Percentiles rank a stretch among this genome's conserved stretches.
phyloP scores from a whole-genome alignment of 768 basidiomycete species.

The Macrolepiota dolichaula region DNA sequence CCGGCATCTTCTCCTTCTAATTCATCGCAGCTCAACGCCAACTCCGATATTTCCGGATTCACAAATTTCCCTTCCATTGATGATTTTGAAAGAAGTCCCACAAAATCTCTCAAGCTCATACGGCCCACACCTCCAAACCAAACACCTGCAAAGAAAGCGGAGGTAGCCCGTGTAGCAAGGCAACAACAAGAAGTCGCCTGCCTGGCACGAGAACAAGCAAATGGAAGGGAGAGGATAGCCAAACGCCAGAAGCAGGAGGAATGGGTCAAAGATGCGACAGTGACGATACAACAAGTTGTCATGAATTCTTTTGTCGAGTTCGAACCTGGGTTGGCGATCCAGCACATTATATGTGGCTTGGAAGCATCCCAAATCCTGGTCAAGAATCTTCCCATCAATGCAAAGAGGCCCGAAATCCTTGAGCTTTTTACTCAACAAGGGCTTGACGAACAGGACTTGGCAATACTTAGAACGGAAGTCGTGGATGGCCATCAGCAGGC shows the following conservation, averaged over 20 bases:
- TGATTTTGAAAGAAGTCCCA: conserved; percentile 60
- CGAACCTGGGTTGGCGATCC: conserved; percentile 18
- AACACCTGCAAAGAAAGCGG: too few species aligned
- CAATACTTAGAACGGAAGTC: conserved; percentile 17
- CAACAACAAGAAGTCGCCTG: background rate
- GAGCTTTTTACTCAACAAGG: conserved; percentile 13
- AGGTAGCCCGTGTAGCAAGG: background rate
- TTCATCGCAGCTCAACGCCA: conserved; percentile 48
- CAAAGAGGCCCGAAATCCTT: conserved; percentile 10
- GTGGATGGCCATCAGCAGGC: conserved; percentile 32
- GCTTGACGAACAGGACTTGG: conserved; percentile 6
- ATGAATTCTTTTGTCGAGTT: conserved; percentile 16
- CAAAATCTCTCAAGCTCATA: too few species aligned
- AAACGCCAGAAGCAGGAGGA: background rate
- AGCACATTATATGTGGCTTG: conserved; percentile 15
- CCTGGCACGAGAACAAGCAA: background rate
- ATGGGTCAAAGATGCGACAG: conserved; percentile 4
- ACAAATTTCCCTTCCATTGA: conserved; percentile 75
- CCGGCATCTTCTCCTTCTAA: conserved; percentile 62
- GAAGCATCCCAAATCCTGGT: conserved; percentile 13
- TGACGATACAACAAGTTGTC: conserved; percentile 11
- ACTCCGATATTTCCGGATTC: conserved; percentile 51
- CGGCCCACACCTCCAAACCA: too few species aligned
- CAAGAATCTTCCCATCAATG: conserved; percentile 14
- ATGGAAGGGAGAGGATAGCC: background rate